Evolutionary conservation across 1,284 basidiomycete genomes (phyloP), one percentile per base, ranked within the genome.

Genomic region (Boletellus dicymbophilus): DNA sequence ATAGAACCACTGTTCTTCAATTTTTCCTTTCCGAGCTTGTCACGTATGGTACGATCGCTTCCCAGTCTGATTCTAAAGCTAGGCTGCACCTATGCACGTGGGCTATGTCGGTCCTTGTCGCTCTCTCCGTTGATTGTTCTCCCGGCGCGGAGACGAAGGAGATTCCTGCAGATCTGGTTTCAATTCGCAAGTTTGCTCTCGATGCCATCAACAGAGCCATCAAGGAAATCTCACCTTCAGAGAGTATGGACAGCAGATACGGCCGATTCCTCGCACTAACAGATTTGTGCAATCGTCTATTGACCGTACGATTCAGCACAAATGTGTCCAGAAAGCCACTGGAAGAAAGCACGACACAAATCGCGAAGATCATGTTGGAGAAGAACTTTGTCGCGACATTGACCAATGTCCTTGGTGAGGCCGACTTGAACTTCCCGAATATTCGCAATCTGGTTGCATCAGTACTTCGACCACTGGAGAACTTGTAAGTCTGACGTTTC

Each of bases 331-430:
- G 84, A 44, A 88, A 89, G 63, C 74, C 80, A 27, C 78, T 81
- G 51, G 91, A 95, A 37, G 95, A 97, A 44, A 78, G 82, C 12
- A 88, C 90, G 3, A 88, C 95, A 16, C 95, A 98, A 56, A 82
- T 98, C 51, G 94, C 97, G 37, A 99, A 98, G 74, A 82, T 95
- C 55, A 99, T 99, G 97, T 74, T 99, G 39, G 97, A 99, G 76
- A 98, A 98, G 77, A 94, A 93, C 66, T 97, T 92, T 61, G 97
- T 98, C 20, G 81, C 89, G 7, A 87, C 90, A 4, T 76, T 99
- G 28, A 98, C 97, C 0, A 88, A 79, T 44, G 90, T 94, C 12
- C 78, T 98, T 10, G 88, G 92, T 8, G 97, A 99, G 50, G 85
- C 98, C 33, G 97, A 99, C 65, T 80, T 98, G 46, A 97, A 98